Base-by-base conservation (phyloP, 2,329 filamentous ascomycete genomes). In the Colletotrichum filicis region DNA sequence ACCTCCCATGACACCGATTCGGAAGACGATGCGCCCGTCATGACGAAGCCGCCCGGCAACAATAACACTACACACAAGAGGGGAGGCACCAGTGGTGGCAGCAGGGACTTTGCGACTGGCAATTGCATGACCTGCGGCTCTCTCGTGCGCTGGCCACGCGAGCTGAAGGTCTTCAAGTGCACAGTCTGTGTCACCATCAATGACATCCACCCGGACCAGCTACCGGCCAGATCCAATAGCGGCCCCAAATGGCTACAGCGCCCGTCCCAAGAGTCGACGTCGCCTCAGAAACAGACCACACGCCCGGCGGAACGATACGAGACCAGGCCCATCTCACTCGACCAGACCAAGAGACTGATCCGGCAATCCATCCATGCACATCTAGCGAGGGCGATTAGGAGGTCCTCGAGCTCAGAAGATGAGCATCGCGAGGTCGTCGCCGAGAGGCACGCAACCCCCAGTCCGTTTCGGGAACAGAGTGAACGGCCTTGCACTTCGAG, bases 101-200 rank as follows among this genome's bases (percentile, higher is more conserved):
- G 80, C 75, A 90, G 87, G 76, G 90, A 94, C 76, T 90, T 92
- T 78, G 86, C 87, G 32, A 92, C 90, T 37, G 93, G 94, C 26
- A 92, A 90, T 77, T 98, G 95, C 80, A 95, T 96, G 90, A 95
- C 95, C 42, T 98, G 95, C 81, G 93, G 92, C 77, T 93, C 93
- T 67, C 90, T 92, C 68, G 92, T 97, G 75, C 89, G 93, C 69
- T 97, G 95, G 92, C 94, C 94, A 2, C 90, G 88, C 74, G 90
- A 92, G 66, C 83, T 95, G 74, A 89, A 89, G 46, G 89, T 92
- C 49, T 97, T 97, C 82, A 90, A 94, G 77, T 98, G 95, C 81
- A 93, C 93, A 55, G 92, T 94, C 67, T 98, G 95, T 81, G 85
- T 94, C 78, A 97, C 93, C 22, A 91, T 98, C 79, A 97, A 97